These are phyloP conservation scores for Globisporangium spinosum DNA, from an alignment of 352 stramenopile genomes.

Conservation along the genomic window DNA sequence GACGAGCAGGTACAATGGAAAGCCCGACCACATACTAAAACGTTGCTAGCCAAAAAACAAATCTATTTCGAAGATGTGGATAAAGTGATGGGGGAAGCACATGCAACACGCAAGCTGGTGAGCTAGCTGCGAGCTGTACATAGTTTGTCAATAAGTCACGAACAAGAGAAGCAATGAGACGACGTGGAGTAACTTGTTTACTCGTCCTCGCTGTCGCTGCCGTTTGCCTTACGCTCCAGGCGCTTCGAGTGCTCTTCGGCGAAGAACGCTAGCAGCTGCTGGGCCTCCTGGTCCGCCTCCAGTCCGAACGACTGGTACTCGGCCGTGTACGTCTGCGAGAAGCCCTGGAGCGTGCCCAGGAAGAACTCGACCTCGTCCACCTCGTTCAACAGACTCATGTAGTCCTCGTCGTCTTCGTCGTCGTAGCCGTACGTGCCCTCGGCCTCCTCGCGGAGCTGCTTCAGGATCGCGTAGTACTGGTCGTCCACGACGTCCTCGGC, in stretches of 20 bases:
- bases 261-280: slow-evolving; percentile 61
- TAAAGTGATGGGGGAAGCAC: too few relatives aligned
- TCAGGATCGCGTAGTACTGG: slow-evolving; percentile 92
- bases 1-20: too few relatives aligned
- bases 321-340: slow-evolving; percentile 43
- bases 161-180: neutral
- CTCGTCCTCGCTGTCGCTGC: slow-evolving; percentile 9
- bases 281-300: slow-evolving; percentile 50
- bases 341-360: slow-evolving; percentile 83
- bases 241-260: slow-evolving; percentile 50
- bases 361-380: slow-evolving; percentile 92
- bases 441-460: slow-evolving; percentile 89
- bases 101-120: too few relatives aligned
- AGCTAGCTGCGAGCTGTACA: too few relatives aligned
- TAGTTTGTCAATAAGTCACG: slow-evolving; percentile 12
- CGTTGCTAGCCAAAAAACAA: too few relatives aligned
- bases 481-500: slow-evolving; percentile 93
- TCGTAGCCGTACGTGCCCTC: slow-evolving; percentile 62
- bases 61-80: too few relatives aligned
- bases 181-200: neutral
- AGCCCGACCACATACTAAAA: too few relatives aligned
- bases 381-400: slow-evolving; percentile 89
- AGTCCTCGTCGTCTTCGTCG: slow-evolving; percentile 92
- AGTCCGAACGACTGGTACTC: slow-evolving; percentile 64
- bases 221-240: slow-evolving; percentile 22